These are phyloP conservation scores for Incumbomyces delicatus DNA, from an alignment of 2,329 filamentous ascomycete genomes.

Conservation along the genomic window DNA sequence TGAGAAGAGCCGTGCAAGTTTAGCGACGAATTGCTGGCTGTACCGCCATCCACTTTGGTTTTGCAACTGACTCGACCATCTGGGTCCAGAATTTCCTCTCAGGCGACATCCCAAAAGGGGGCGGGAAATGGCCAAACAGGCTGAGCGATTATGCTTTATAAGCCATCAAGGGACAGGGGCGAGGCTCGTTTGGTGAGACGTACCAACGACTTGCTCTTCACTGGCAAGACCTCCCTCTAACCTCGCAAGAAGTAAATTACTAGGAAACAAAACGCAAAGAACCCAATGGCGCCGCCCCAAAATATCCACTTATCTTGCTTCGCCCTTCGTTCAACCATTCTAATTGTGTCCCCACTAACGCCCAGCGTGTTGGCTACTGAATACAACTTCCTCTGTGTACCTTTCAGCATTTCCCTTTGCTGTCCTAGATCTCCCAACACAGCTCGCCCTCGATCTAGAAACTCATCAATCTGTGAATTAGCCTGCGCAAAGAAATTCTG, in stretches of 20 bases:
- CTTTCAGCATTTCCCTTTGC: conserved; percentile 90
- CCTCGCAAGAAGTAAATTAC: conserved; percentile 64
- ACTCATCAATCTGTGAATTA: conserved; percentile 81
- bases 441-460: conserved; percentile 79
- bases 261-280: conserved; percentile 85
- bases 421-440: conserved; percentile 81
- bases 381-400: conserved; percentile 82
- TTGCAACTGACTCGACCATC: no score
- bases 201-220: no score
- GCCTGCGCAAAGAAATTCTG: conserved; percentile 78
- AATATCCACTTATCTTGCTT: conserved; percentile 99
- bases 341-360: conserved; percentile 88
- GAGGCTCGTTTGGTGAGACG: no score
- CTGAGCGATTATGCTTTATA: no score
- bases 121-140: no score
- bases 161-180: no score
- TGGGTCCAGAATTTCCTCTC: no score
- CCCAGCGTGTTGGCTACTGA: conserved; percentile 89
- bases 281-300: conserved; percentile 72
- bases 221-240: conserved; percentile 1
- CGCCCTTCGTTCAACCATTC: conserved; percentile 87
- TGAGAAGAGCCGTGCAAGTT: no score
- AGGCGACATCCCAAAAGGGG: no score
- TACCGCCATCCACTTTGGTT: no score
- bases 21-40: no score